A percentile compares a stretch with the other conserved stretches of the same genome.
These are phyloP conservation scores for Trichoderma pleuroti DNA, from an alignment of 2,329 filamentous ascomycete genomes.

Conservation along the genomic window DNA sequence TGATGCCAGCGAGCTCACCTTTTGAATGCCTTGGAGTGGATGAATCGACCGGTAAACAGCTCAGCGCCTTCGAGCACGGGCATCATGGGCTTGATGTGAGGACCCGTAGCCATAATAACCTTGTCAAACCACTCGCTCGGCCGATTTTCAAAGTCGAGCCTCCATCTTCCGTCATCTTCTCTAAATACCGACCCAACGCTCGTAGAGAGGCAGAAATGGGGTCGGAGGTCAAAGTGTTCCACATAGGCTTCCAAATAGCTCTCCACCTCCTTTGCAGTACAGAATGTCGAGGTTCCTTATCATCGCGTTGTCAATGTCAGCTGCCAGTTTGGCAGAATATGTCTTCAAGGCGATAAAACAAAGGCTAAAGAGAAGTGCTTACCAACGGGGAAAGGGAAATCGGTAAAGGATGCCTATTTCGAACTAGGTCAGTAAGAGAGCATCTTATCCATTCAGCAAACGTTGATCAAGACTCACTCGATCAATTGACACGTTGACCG, in stretches of 20 bases:
- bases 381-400: constrained; percentile 35
- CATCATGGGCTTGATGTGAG: constrained; percentile 34
- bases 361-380: neutral
- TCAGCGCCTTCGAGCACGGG: constrained; percentile 34
- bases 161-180: constrained; percentile 26
- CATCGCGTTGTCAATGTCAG: constrained; percentile 10
- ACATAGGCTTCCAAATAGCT: constrained; percentile 35
- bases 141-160: constrained; percentile 27
- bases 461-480: constrained; percentile 17
- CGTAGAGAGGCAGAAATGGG: constrained; percentile 29
- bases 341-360: neutral
- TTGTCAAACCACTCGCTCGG: constrained; percentile 35
- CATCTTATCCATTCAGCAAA: neutral
- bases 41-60: constrained; percentile 31
- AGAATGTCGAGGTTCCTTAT: constrained; percentile 24
- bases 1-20: constrained; percentile 5
- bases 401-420: constrained; percentile 25
- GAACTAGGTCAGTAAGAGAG: neutral
- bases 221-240: constrained; percentile 32
- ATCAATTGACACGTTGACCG: constrained; percentile 27
- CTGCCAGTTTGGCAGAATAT: neutral
- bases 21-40: constrained; percentile 26
- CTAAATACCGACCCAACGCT: constrained; percentile 24
- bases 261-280: constrained; percentile 28
- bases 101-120: constrained; percentile 37